These are phyloP conservation scores for Bruguiera sexangula DNA, from an alignment of 345 rosid species.

Conservation along the genomic window DNA sequence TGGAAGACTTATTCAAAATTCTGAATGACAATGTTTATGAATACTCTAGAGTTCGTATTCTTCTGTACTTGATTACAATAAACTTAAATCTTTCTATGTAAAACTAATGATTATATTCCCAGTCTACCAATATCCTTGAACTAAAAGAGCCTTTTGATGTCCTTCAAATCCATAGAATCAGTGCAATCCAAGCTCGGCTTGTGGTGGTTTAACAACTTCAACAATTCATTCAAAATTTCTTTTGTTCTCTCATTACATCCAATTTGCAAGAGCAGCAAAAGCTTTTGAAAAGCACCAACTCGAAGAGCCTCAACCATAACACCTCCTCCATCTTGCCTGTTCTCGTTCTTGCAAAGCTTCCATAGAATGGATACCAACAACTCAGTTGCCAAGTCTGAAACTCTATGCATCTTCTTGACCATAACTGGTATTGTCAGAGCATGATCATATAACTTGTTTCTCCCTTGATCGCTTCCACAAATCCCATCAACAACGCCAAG, in stretches of 20 bases:
- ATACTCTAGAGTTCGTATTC: no score
- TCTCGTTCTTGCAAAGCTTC: conserved; percentile 50
- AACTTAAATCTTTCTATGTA: no score
- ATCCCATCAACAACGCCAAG: no score
- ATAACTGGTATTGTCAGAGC: no score
- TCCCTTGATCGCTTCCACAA: no score
- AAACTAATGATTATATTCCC: no score
- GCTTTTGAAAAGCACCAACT: conserved; percentile 83
- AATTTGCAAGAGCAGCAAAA: conserved; percentile 63
- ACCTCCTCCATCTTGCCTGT: conserved; percentile 24
- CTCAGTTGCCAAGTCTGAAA: no score
- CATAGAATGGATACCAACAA: conserved; percentile 42
- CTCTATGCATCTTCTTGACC: no score
- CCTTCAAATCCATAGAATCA: conserved; percentile 66
- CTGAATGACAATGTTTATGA: no score
- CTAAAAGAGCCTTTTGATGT: conserved; percentile 62
- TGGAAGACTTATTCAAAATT: no score
- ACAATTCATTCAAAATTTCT: conserved; percentile 60
- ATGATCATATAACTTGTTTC: no score
- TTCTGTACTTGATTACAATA: no score
- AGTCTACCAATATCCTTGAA: neutral
- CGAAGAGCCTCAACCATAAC: conserved; percentile 58
- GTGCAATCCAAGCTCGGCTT: conserved; percentile 57
- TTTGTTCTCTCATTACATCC: conserved; percentile 68
- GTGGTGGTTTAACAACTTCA: conserved; percentile 61